Evolutionary conservation across 495 filamentous ascomycete species (phyloP).

Genomic region (Neurospora sp.): DNA sequence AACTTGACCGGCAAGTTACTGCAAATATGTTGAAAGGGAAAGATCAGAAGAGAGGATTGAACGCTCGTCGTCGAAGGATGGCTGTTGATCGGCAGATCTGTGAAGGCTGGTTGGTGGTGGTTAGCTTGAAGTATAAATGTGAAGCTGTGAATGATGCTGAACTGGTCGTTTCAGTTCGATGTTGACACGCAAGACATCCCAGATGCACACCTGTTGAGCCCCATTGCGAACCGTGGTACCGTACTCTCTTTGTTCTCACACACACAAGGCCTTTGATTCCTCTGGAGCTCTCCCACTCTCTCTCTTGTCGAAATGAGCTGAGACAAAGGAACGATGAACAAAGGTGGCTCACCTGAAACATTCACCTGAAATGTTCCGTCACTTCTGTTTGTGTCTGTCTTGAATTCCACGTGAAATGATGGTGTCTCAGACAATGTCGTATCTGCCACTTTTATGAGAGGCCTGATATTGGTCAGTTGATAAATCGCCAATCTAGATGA

Average conservation of each 20-base stretch:
- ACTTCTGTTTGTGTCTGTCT: neutral
- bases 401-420: neutral
- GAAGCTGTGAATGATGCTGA: neutral
- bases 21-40: neutral
- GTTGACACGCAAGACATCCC: neutral
- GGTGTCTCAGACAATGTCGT: neutral
- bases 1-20: neutral
- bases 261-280: neutral
- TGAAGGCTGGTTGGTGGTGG: neutral
- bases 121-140: neutral
- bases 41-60: neutral
- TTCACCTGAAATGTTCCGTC: neutral
- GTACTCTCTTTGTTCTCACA: neutral
- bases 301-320: neutral
- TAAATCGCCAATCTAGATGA: neutral
- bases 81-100: neutral
- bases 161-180: neutral
- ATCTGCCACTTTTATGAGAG: neutral
- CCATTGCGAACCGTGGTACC: neutral
- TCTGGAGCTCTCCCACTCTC: neutral
- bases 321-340: neutral
- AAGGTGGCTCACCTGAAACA: neutral
- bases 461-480: neutral
- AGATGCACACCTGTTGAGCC: neutral
- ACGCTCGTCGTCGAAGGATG: neutral